Evolutionary conservation across 2,329 filamentous ascomycete genomes (phyloP), one percentile per base, ranked within the genome.

Genomic region (Fusarium sp.): DNA sequence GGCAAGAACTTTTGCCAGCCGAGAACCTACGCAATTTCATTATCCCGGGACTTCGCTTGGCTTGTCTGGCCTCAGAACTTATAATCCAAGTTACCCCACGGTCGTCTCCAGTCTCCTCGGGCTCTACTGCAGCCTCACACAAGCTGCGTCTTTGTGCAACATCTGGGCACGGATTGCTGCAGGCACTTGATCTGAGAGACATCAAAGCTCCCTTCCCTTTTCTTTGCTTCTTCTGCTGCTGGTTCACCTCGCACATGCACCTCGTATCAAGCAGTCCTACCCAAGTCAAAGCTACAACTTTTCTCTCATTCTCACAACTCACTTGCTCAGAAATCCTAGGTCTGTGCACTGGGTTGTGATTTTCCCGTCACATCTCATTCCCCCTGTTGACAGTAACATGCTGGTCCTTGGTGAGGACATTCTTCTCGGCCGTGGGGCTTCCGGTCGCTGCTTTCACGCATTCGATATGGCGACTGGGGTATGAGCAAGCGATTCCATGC

Each of bases 191-290:
- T 69, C 72, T 69, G 24, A 58, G 64, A 62, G 57, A 73, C 59
- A 55, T 61, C 50, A 57, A 67, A 48, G 53, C 60, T 59, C 60
- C 53, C 55, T 59, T 65, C 47, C 70, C 57, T 60, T 42, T 66
- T 54, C 54, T 22, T 31, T 57, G 30, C 36, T 57, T 57, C 39
- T 45, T 53, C 24, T 57, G 24, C 35, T 56, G 30, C 48, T 70
- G 44, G 53, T 65, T 58, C 56, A 65, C 60, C 59, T 70, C 51
- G 42, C 47, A 41, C 56, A 70, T 70, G 64, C 70, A 61, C 67
- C 71, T 78, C 75, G 73, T 78, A 50, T 71, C 71, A 61, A 77
- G 72, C 36, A 65, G 71, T 75, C 66, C 67, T 65, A 78, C 71
- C 59, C 50, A 41, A 56, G 33, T 65, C 63, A 68, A 61, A 45